These are phyloP conservation scores for Vaccinium corymbosum DNA, from an alignment of 148 eudicot species.

Conservation along the genomic window DNA sequence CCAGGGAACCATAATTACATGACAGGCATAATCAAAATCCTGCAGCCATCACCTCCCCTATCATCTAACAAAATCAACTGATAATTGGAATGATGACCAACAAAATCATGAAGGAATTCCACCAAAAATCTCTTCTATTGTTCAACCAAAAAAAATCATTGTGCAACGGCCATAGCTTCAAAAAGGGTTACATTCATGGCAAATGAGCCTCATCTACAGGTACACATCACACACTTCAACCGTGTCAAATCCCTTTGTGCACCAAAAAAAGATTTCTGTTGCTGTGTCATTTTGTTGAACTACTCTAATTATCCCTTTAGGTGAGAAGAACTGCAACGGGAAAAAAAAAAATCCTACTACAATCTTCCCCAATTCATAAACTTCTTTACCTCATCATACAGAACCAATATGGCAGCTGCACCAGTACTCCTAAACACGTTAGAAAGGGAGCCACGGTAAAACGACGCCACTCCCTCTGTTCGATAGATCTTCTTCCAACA, in stretches of 20 bases:
- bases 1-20: neutral
- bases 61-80: neutral
- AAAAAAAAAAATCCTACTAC: constrained; percentile 15
- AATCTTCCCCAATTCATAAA: constrained; percentile 52
- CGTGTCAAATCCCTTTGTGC: neutral
- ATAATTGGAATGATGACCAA: neutral
- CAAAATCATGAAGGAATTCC: neutral
- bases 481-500: constrained; percentile 85
- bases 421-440: constrained; percentile 92
- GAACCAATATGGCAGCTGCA: constrained; percentile 89
- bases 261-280: constrained; percentile 9
- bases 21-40: neutral
- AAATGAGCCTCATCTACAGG: constrained; percentile 3
- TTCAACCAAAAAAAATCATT: constrained; percentile 15
- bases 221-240: neutral
- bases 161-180: neutral
- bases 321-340: neutral
- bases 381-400: constrained; percentile 88
- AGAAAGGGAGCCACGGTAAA: constrained; percentile 88
- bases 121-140: constrained; percentile 11
- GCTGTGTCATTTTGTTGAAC: constrained; percentile 2
- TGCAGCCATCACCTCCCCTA: neutral
- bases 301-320: constrained; percentile 7
- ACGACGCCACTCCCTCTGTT: constrained; percentile 63
- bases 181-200: constrained; percentile 11